These are phyloP conservation scores for sunflower (Helianthus annuus) DNA, from an alignment of 129 eudicot genomes.

Conservation along the genomic window DNA sequence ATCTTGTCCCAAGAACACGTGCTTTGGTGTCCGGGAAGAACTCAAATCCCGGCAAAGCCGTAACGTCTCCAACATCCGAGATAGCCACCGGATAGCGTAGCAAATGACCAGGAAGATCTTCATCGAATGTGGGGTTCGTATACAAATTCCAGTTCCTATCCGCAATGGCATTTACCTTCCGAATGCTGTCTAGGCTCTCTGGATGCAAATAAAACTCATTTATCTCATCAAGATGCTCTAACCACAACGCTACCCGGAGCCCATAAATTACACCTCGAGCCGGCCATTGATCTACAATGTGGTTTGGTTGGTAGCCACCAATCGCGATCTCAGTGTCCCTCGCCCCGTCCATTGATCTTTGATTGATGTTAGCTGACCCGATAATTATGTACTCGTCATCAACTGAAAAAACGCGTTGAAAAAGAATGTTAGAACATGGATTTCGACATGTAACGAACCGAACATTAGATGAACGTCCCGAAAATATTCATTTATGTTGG, in stretches of 20 bases:
- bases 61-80: conserved; percentile 46
- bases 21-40: conserved; percentile 92
- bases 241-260: conserved; percentile 78
- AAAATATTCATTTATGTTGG: too few species aligned
- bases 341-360: conserved; percentile 92
- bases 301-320: conserved; percentile 83
- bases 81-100: conserved; percentile 66
- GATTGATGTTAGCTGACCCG: conserved; percentile 97
- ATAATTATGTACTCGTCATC: conserved; percentile 93
- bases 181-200: conserved; percentile 55
- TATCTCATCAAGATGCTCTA: conserved; percentile 58
- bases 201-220: conserved; percentile 45
- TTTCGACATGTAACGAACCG: too few species aligned
- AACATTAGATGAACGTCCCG: too few species aligned
- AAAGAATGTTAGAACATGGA: too few species aligned
- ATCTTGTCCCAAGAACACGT: conserved; percentile 58
- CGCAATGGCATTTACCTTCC: conserved; percentile 49
- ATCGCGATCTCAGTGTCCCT: conserved; percentile 93
- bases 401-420: conserved; percentile 38
- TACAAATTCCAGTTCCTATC: conserved; percentile 65
- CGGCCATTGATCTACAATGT: conserved; percentile 39
- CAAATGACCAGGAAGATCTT: conserved; percentile 77
- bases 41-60: conserved; percentile 51
- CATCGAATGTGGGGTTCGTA: conserved; percentile 35
- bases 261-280: conserved; percentile 57